Evolutionary conservation across 73 alveolate species (phyloP), one percentile per base, ranked within the genome.

Genomic region (Durusdinium trenchii): DNA sequence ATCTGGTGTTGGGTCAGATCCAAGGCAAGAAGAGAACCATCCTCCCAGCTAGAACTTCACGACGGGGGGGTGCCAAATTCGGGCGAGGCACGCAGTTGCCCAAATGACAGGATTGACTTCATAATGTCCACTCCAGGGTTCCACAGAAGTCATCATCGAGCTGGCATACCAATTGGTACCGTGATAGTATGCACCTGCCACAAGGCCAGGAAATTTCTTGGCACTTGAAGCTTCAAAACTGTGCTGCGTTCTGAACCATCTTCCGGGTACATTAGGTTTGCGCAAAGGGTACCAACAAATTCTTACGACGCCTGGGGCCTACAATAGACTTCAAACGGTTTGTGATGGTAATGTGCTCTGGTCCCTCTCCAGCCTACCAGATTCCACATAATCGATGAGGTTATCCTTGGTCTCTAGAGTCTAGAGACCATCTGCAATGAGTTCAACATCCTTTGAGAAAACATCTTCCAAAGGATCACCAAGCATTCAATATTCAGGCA

Each of bases 111-210:
- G 98, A 76, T 91, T 91, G 76, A 69, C 89, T 47, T 91, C 98
- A 20, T 91, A 91, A 57, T 91, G 98, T 52, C 98, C 98, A 28
- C 98, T 69, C 98, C 98, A 91, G 6, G 98, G 98, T 36, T 91
- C 89, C 20, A 91, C 98, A 6, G 98, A 46, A 6, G 98, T 91
- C 98, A 91, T 46, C 98, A 91, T 91, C 46, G 98, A 91, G 76
- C 89, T 69, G 89, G 89, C 98, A n/a, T 91, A 91, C 98, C 98
- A 91, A 16, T 91, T 46, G 51, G 98, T 91, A 38, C 98, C 98
- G 32, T 91, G 98, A 57, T 91, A 91, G 64, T 91, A 91, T 26
- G 98, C 98, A 47, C 98, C 98, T 91, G 78, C 71, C 48, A 40
- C 36, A 18, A 30, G 9, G 42, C 28, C 79, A 14, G 79, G 32